A percentile compares a stretch with the other conserved stretches of the same genome.
phyloP scores from a whole-genome alignment of 1,139 yeast species.

The Yamadazyma membranifaciens region DNA sequence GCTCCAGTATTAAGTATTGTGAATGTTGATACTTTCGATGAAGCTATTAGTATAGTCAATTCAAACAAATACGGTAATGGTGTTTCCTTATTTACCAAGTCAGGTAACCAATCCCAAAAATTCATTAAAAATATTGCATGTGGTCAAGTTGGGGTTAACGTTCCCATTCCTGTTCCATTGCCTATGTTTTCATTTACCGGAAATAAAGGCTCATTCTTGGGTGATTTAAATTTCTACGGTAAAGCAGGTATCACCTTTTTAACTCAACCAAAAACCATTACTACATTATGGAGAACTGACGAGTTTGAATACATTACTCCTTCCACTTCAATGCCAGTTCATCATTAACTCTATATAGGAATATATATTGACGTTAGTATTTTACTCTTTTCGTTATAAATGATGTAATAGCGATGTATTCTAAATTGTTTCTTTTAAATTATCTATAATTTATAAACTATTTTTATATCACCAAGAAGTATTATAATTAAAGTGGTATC shows the following conservation, averaged over 20 bases:
- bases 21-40: conserved; percentile 67
- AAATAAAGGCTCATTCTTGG: conserved; percentile 72
- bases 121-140: conserved; percentile 70
- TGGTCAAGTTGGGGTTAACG: conserved; percentile 80
- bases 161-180: conserved; percentile 82
- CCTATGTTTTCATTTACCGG: conserved; percentile 86
- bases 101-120: conserved; percentile 69
- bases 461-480: too few relatives aligned
- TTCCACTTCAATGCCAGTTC: conserved; percentile 69
- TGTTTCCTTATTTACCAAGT: conserved; percentile 65
- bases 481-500: too few relatives aligned
- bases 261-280: conserved; percentile 77
- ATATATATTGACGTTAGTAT: too few relatives aligned
- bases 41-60: conserved; percentile 67
- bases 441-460: too few relatives aligned
- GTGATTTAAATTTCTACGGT: conserved; percentile 79
- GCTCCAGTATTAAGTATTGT: conserved; percentile 73
- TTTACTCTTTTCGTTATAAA: too few relatives aligned
- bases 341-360: conserved; percentile 26
- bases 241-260: conserved; percentile 70
- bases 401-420: too few relatives aligned
- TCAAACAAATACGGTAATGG: conserved; percentile 73
- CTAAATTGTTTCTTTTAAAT: too few relatives aligned
- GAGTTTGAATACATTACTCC: conserved; percentile 51
- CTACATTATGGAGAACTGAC: conserved; percentile 65